phyloP scores from a whole-genome alignment of 495 filamentous ascomycete species.

The Neurospora sp. region DNA sequence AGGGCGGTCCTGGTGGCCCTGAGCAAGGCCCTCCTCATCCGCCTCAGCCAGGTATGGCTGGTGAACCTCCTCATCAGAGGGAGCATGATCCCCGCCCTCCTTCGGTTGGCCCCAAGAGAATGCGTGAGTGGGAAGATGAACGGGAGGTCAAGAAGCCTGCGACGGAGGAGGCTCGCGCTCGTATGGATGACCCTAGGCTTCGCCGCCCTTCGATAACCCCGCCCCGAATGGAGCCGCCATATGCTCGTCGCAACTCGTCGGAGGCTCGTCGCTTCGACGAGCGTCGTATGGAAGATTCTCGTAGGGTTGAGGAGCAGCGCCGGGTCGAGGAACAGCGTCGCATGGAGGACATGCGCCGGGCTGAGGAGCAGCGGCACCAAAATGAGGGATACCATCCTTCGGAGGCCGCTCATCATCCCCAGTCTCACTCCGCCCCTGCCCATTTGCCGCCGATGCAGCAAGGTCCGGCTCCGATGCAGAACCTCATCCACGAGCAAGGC shows the following conservation, averaged over 20 bases:
- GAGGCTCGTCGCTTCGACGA: constrained; percentile 56
- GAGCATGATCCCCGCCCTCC: constrained; percentile 71
- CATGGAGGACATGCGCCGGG: constrained; percentile 32
- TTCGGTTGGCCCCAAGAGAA: constrained; percentile 70
- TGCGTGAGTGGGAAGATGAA: constrained; percentile 87
- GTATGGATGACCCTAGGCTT: constrained; percentile 71
- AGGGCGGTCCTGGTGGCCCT: constrained; percentile 53
- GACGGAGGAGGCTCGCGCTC: constrained; percentile 76
- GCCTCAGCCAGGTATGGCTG: constrained; percentile 61
- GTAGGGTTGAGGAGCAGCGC: constrained; percentile 40
- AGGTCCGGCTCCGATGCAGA: constrained; percentile 47
- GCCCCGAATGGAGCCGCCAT: constrained; percentile 45
- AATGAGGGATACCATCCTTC: constrained; percentile 81
- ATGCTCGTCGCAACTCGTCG: constrained; percentile 64
- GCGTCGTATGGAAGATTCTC: constrained; percentile 31
- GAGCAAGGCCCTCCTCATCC: constrained; percentile 66
- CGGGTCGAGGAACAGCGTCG: constrained; percentile 38
- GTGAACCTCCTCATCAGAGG: constrained; percentile 53
- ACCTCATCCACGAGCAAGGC: constrained; percentile 39
- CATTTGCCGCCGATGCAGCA: constrained; percentile 60
- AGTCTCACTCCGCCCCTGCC: constrained; percentile 53
- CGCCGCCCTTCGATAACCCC: constrained; percentile 58
- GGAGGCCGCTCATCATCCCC: constrained; percentile 81
- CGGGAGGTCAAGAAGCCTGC: constrained; percentile 69
- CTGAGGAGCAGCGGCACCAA: constrained; percentile 55